Evolutionary conservation across 1,284 basidiomycete genomes (phyloP).

Genomic region (Takashimella koratensis): DNA sequence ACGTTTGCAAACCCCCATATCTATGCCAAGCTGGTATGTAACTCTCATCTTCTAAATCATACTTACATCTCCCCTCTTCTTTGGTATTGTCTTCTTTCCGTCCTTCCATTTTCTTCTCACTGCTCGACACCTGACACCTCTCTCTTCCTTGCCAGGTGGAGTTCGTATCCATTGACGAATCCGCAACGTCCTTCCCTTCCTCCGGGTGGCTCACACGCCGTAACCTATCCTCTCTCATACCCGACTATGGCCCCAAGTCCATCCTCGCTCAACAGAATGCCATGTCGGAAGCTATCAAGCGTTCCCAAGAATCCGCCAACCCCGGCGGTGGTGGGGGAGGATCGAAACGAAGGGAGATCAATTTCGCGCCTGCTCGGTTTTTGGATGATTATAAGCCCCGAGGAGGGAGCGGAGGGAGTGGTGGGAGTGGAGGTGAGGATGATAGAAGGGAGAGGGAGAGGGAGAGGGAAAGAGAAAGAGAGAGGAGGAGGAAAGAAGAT

Average conservation of each 20-base stretch:
- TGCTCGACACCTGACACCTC: neutral
- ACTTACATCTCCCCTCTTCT: no score
- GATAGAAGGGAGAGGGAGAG: conserved; percentile 12
- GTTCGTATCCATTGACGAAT: conserved; percentile 84
- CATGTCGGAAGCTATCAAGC: conserved; percentile 58
- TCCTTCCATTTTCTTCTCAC: neutral
- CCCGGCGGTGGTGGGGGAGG: no score
- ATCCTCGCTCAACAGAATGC: conserved; percentile 56
- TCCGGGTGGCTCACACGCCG: conserved; percentile 39
- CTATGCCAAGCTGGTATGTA: conserved; percentile 67
- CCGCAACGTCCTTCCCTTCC: conserved; percentile 69
- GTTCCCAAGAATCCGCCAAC: conserved; percentile 53
- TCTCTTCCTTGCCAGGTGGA: conserved; percentile 56
- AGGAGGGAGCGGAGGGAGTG: conserved; percentile 1
- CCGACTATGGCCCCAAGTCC: conserved; percentile 27
- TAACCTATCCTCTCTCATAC: conserved; percentile 22
- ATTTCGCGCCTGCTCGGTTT: conserved; percentile 51
- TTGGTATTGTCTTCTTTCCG: neutral
- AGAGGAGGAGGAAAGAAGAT: conserved; percentile 1
- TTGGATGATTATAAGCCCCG: conserved; percentile 2
- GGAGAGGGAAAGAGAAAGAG: conserved; percentile 15
- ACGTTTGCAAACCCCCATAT: conserved; percentile 93
- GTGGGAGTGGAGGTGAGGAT: conserved; percentile 10
- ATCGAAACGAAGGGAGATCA: conserved; percentile 60
- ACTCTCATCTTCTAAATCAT: no score